These are phyloP conservation scores for Monosporascus ibericus DNA, from an alignment of 2,329 filamentous ascomycete species.

Conservation along the genomic window DNA sequence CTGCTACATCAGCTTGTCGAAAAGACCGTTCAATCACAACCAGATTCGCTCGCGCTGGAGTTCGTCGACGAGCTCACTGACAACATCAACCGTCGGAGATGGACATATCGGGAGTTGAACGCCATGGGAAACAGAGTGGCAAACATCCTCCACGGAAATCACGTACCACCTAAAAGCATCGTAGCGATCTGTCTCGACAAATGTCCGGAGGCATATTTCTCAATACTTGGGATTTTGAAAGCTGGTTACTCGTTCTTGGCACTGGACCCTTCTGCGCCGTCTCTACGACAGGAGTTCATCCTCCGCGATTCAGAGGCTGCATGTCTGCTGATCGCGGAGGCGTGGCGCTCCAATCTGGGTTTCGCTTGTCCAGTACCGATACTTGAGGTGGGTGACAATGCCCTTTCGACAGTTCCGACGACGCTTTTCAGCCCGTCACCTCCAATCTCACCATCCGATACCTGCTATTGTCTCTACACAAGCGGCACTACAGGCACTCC, in stretches of 20 bases:
- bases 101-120: conserved; percentile 73
- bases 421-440: conserved; percentile 21
- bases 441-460: conserved; percentile 44
- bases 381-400: conserved; percentile 25
- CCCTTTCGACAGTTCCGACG: conserved; percentile 18
- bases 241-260: conserved; percentile 77
- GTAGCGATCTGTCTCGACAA: conserved; percentile 80
- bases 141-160: conserved; percentile 49
- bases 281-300: conserved; percentile 71
- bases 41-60: conserved; percentile 64
- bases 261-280: conserved; percentile 68
- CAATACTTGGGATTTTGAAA: conserved; percentile 77
- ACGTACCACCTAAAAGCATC: conserved; percentile 50
- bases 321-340: conserved; percentile 51
- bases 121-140: conserved; percentile 66
- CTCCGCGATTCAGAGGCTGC: conserved; percentile 63
- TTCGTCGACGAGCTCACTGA: conserved; percentile 58
- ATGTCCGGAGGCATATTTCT: conserved; percentile 75
- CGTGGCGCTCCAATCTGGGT: conserved; percentile 17
- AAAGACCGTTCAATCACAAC: conserved; percentile 45
- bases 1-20: conserved; percentile 79
- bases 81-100: conserved; percentile 43
- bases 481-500: conserved; percentile 82
- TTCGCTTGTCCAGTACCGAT: conserved; percentile 28
- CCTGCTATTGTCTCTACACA: conserved; percentile 81